phyloP scores from a whole-genome alignment of 176 grass and related monocot species.

The Tuctoria greenei region DNA sequence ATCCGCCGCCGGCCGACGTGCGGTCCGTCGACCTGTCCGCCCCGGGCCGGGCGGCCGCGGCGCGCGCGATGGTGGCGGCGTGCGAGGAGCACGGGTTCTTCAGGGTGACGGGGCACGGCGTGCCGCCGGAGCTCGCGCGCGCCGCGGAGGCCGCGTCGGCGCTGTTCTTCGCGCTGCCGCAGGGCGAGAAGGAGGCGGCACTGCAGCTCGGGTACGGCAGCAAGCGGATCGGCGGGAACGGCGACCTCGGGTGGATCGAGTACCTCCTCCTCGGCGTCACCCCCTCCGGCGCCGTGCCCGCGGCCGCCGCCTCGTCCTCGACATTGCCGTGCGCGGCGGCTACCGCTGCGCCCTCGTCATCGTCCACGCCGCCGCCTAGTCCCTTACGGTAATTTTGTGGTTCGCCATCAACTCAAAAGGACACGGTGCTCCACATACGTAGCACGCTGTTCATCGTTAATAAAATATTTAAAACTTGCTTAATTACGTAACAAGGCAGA shows the following conservation, averaged over 20 bases:
- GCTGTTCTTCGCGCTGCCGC: constrained; percentile 60
- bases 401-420: not conserved
- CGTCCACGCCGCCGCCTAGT: not conserved
- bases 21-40: constrained; percentile 59
- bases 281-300: constrained; percentile 26
- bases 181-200: constrained; percentile 59
- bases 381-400: constrained; percentile 36
- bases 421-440: not conserved
- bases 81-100: constrained; percentile 84
- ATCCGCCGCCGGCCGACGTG: constrained; percentile 33
- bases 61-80: constrained; percentile 54
- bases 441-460: not conserved
- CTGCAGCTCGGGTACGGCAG: constrained; percentile 57
- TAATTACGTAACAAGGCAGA: not conserved
- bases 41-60: constrained; percentile 25
- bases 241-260: constrained; percentile 88
- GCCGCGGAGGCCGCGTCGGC: constrained; percentile 52
- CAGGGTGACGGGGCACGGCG: constrained; percentile 76
- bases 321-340: constrained; percentile 41
- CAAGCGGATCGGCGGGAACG: constrained; percentile 68
- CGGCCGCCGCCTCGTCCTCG: not conserved
- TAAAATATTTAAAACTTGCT: not conserved
- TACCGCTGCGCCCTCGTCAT: not conserved
- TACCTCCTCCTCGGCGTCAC: constrained; percentile 63
- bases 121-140: constrained; percentile 53